These are phyloP conservation scores for Chrysanthemum seticuspe DNA, from an alignment of 129 eudicot species.

Conservation along the genomic window DNA sequence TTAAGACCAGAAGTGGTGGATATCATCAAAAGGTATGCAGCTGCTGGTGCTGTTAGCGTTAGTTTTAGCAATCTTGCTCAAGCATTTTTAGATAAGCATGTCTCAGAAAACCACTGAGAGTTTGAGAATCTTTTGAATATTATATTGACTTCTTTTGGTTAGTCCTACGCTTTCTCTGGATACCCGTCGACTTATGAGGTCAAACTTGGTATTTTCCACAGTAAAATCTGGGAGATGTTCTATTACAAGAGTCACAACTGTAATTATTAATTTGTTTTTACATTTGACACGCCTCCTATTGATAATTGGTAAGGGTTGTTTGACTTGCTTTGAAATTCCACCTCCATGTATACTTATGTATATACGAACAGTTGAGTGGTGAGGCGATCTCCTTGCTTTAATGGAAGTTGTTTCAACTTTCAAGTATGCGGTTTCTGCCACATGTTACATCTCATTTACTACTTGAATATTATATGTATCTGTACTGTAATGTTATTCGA, in stretches of 20 bases:
- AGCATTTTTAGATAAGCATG: constrained; percentile 75
- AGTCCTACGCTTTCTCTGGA: neutral
- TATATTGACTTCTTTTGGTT: neutral
- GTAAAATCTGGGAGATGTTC: neutral
- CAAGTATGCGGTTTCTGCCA: too few relatives aligned
- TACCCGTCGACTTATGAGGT: neutral
- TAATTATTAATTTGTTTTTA: neutral
- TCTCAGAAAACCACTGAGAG: constrained; percentile 15
- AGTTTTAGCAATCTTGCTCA: constrained; percentile 76
- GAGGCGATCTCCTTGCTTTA: too few relatives aligned
- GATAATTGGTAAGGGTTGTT: too few relatives aligned
- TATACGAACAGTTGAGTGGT: too few relatives aligned
- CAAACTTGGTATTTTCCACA: neutral
- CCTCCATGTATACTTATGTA: too few relatives aligned
- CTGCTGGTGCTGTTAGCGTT: constrained; percentile 54
- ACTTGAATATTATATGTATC: too few relatives aligned
- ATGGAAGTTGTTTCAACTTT: too few relatives aligned
- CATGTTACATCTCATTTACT: too few relatives aligned
- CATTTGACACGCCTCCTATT: too few relatives aligned
- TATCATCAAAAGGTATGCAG: constrained; percentile 57
- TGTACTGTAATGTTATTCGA: too few relatives aligned
- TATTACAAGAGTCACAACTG: neutral
- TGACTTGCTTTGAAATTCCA: too few relatives aligned
- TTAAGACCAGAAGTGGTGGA: constrained; percentile 71
- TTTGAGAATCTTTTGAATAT: neutral